phyloP scores from a whole-genome alignment of 1,284 basidiomycete species.

The Boletus sp. region DNA sequence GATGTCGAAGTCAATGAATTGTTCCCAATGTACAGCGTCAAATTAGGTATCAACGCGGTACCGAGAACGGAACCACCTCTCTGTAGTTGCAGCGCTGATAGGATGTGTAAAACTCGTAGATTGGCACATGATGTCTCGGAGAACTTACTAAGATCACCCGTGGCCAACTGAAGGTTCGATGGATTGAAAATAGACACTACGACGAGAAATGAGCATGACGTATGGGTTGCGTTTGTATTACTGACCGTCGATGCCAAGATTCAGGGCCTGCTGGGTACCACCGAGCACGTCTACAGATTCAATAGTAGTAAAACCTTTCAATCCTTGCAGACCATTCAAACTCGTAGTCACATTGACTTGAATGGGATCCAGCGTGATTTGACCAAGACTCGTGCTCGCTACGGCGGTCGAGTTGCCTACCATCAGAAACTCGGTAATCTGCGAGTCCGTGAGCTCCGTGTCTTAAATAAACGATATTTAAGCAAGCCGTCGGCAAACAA shows the following conservation, averaged over 20 bases:
- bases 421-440: constrained; percentile 51
- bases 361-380: constrained; percentile 69
- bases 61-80: constrained; percentile 51
- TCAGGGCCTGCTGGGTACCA: constrained; percentile 60
- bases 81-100: constrained; percentile 51
- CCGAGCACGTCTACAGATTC: constrained; percentile 66
- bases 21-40: constrained; percentile 55
- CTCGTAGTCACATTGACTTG: constrained; percentile 71
- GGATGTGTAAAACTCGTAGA: background rate
- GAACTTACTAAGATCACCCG: constrained; percentile 56
- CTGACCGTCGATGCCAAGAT: constrained; percentile 55
- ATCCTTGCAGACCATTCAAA: constrained; percentile 60
- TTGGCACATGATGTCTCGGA: background rate
- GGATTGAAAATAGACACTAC: constrained; percentile 68
- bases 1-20: constrained; percentile 51
- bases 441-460: constrained; percentile 46
- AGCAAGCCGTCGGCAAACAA: background rate
- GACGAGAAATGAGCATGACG: background rate
- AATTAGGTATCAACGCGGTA: constrained; percentile 55
- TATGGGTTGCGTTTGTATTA: background rate
- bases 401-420: constrained; percentile 63
- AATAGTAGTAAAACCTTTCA: constrained; percentile 58
- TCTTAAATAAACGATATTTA: constrained; percentile 35
- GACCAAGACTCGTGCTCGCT: constrained; percentile 65
- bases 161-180: constrained; percentile 60